phyloP scores from a whole-genome alignment of 164 flowering plant genomes.

The Aristolochia fimbriata region DNA sequence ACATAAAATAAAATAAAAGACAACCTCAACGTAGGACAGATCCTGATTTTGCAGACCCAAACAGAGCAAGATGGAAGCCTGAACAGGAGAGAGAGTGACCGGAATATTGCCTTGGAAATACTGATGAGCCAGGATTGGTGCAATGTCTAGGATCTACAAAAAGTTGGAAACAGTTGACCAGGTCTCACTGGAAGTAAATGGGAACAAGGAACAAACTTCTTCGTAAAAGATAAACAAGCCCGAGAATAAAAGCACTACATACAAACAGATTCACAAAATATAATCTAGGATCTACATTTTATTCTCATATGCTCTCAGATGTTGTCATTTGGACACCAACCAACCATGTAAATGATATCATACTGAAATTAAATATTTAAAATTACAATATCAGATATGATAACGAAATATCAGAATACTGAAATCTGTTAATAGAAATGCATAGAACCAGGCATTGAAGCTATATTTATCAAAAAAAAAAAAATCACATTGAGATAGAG shows the following conservation, averaged over 20 bases:
- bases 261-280: no score
- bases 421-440: no score
- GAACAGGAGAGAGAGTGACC: constrained; percentile 52
- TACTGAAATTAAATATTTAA: no score
- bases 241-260: no score
- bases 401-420: no score
- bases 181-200: not conserved
- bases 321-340: no score
- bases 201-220: not conserved
- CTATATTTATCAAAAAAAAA: not conserved
- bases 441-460: not conserved
- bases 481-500: not conserved
- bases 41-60: constrained; percentile 65
- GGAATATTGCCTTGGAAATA: constrained; percentile 73
- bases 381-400: no score
- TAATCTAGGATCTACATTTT: no score
- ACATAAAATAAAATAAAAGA: no score
- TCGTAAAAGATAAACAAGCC: no score
- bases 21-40: constrained; percentile 61
- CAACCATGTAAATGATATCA: no score
- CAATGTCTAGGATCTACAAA: constrained; percentile 54
- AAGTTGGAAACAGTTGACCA: not conserved
- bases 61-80: constrained; percentile 73
- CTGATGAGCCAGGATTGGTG: constrained; percentile 40
- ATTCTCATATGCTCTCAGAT: no score